Evolutionary conservation across 768 basidiomycete genomes (phyloP), one percentile per base, ranked within the genome.

Genomic region (Pleurotus cornucopiae): DNA sequence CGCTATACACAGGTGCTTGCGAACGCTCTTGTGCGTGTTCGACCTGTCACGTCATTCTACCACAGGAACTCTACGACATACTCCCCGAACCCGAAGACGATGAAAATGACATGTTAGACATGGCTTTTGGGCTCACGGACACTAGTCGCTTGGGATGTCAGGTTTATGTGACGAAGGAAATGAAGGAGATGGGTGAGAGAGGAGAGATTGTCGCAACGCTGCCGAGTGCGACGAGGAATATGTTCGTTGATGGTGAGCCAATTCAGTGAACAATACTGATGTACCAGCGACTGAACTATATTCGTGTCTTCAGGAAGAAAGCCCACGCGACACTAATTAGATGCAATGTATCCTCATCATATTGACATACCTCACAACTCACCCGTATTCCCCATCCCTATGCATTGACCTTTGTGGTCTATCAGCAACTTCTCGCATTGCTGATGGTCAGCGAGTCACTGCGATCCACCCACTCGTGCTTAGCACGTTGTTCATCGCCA

Each of bases 51-150:
- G 83, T 98, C 55, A 92, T 99, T 57, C 77, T 95, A 54, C 76
- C 85, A 21, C 80, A 81, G 18, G 86, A 94, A 64, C 78, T 86
- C 58, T 98, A 94, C 67, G 91, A 98, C 69, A 68, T 81, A 46
- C 79, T 98, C 2, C 88, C 91, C 1, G 96, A 98, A 65, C 95
- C 96, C 3, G 90, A 90, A 55, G 96, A 98, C 61, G 96, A 99
- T 66, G 96, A 99, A 73, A 99, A 98, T 64, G 95, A 94, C 64
- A 94, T 95, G 93, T 81, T 99, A 39, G 96, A 98, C 69, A 91
- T 98, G 81, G 96, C 96, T 3, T 98, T 98, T 64, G 97, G 93
- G 0, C 77, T 98, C 52, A 95, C 94, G 0, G 96, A 98, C 64
- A 98, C 96, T 62, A 96, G 89, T 59, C 76, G 85, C 7, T 72